These are phyloP conservation scores for Marasmius sp. DNA, from an alignment of 1,284 basidiomycete species.

Conservation along the genomic window DNA sequence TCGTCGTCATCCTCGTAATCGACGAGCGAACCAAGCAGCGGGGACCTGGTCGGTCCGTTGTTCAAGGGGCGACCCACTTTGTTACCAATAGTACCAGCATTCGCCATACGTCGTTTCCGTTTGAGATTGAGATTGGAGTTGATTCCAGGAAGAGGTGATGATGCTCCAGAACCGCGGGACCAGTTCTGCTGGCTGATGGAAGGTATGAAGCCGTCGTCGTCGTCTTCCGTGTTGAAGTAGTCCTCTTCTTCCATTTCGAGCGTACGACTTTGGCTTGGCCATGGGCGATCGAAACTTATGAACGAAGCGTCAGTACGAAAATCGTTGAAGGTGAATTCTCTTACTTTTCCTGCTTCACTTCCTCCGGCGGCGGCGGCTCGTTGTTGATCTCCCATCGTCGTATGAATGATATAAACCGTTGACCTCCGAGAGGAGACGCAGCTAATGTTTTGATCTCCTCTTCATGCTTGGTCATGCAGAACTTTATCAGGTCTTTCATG, in stretches of 20 bases:
- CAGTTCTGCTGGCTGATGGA: slow-evolving; percentile 36
- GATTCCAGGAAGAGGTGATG: slow-evolving; percentile 32
- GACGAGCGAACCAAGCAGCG: slow-evolving; percentile 58
- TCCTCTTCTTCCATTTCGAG: slow-evolving; percentile 80
- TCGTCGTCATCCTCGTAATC: slow-evolving; percentile 75
- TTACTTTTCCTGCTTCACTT: slow-evolving; percentile 49
- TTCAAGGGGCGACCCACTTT: slow-evolving; percentile 42
- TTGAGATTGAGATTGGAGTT: slow-evolving; percentile 39
- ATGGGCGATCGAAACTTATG: slow-evolving; percentile 39
- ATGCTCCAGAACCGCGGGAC: slow-evolving; percentile 26
- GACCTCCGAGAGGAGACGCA: slow-evolving; percentile 57
- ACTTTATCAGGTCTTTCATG: slow-evolving; percentile 79
- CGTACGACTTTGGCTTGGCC: slow-evolving; percentile 50
- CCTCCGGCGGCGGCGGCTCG: slow-evolving; percentile 68
- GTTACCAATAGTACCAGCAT: slow-evolving; percentile 26
- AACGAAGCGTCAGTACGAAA: slow-evolving; percentile 7
- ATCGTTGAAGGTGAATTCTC: slow-evolving; percentile 19
- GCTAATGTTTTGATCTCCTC: slow-evolving; percentile 67
- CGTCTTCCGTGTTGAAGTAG: slow-evolving; percentile 86
- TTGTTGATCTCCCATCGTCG: slow-evolving; percentile 90
- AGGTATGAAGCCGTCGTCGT: slow-evolving; percentile 55
- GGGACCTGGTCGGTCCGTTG: slow-evolving; percentile 37
- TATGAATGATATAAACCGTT: slow-evolving; percentile 74
- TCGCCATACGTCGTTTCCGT: slow-evolving; percentile 53
- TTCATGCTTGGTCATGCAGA: slow-evolving; percentile 82